These are phyloP conservation scores for Diversispora eburnea DNA, from an alignment of 192 early-diverging fungal genomes.

Conservation along the genomic window DNA sequence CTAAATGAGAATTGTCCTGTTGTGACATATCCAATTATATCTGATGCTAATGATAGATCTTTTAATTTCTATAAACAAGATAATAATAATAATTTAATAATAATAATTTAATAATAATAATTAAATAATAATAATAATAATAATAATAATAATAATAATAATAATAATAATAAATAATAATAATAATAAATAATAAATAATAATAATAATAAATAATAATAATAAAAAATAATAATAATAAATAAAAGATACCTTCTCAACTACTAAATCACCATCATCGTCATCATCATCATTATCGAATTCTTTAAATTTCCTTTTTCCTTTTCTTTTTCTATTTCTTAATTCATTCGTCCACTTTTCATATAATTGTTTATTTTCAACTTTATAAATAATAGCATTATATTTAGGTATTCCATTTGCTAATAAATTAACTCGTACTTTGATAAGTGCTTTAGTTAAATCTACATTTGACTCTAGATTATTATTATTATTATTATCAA, in stretches of 20 bases:
- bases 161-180: background rate
- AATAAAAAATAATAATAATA: no score
- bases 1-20: slow-evolving; percentile 65
- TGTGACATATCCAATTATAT: slow-evolving; percentile 67
- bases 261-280: slow-evolving; percentile 27
- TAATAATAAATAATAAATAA: background rate
- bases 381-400: slow-evolving; percentile 55
- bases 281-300: slow-evolving; percentile 33
- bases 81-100: background rate
- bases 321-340: slow-evolving; percentile 32
- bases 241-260: slow-evolving; percentile 7
- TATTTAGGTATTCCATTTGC: slow-evolving; percentile 45
- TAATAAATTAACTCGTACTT: slow-evolving; percentile 51
- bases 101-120: background rate
- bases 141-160: no score
- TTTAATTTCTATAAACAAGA: background rate
- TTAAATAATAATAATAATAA: background rate
- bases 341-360: slow-evolving; percentile 36
- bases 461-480: background rate
- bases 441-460: slow-evolving; percentile 40
- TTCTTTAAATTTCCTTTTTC: slow-evolving; percentile 33
- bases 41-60: slow-evolving; percentile 35
- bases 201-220: no score
- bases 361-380: slow-evolving; percentile 41
- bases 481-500: no score